phyloP scores from a whole-genome alignment of 1,139 yeast species.

The Sugiyamaella pinicola region DNA sequence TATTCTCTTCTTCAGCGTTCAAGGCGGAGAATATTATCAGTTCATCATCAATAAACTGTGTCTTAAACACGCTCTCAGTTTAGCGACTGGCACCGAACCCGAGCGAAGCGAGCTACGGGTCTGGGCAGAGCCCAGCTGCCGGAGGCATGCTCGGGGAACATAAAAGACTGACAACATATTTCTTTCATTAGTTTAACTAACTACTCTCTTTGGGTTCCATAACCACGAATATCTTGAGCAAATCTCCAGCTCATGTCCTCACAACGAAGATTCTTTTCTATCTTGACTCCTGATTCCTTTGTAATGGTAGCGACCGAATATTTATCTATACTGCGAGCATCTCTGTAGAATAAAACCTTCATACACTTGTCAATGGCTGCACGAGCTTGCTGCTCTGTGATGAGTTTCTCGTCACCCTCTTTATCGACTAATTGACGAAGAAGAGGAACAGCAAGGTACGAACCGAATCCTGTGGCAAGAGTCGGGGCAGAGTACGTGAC shows the following conservation, averaged over 20 bases:
- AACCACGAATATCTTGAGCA: conserved; percentile 86
- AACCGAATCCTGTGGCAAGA: conserved; percentile 95
- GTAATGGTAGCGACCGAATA: conserved; percentile 80
- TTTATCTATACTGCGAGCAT: conserved; percentile 88
- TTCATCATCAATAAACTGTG: no score
- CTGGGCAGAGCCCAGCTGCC: neutral
- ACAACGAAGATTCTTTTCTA: conserved; percentile 66
- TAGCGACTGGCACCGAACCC: no score
- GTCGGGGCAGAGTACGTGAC: conserved; percentile 88
- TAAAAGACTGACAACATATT: neutral
- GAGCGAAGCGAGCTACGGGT: neutral
- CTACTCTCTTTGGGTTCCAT: conserved; percentile 60
- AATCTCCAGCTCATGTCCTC: conserved; percentile 88
- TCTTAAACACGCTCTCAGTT: no score
- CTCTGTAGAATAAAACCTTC: conserved; percentile 95
- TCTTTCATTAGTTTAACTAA: neutral
- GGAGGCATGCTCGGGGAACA: neutral
- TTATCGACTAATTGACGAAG: conserved; percentile 80
- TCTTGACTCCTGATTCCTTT: conserved; percentile 58
- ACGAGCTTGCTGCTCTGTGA: conserved; percentile 75
- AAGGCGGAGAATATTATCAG: no score
- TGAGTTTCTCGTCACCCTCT: conserved; percentile 69
- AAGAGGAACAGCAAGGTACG: conserved; percentile 90
- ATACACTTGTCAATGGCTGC: conserved; percentile 77
- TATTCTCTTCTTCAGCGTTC: no score